Percentiles rank a stretch among this genome's conserved stretches.
Evolutionary conservation across 129 eudicot genomes (phyloP).

Genomic region (Flaveria sonorensis): DNA sequence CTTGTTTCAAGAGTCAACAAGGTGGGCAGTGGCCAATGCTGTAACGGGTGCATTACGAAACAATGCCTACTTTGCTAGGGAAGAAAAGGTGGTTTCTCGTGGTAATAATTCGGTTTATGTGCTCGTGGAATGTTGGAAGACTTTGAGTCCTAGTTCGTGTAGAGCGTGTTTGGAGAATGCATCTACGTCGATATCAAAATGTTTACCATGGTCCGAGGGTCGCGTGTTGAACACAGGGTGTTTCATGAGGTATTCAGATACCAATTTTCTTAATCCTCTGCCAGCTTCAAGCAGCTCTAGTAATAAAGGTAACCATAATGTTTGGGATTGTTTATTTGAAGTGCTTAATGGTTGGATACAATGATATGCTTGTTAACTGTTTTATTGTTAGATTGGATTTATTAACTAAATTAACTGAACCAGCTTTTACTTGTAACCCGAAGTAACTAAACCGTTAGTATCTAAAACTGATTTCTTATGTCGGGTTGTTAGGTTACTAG

Average conservation of each 20-base stretch:
- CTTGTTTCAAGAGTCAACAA: slow-evolving; percentile 41
- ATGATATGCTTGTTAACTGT: too few species aligned
- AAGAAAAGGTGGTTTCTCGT: slow-evolving; percentile 32
- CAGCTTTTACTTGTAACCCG: too few species aligned
- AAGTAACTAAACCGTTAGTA: too few species aligned
- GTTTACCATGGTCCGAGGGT: slow-evolving; percentile 76
- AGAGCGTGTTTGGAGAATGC: slow-evolving; percentile 69
- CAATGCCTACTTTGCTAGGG: slow-evolving; percentile 42
- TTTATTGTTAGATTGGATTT: too few species aligned
- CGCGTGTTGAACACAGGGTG: slow-evolving; percentile 73
- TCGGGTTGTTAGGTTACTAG: too few species aligned
- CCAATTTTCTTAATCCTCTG: slow-evolving; percentile 67
- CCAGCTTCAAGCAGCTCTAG: slow-evolving; percentile 44
- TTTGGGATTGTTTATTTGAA: neutral
- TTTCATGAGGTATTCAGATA: slow-evolving; percentile 80
- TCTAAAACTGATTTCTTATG: too few species aligned
- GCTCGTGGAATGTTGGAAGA: slow-evolving; percentile 77
- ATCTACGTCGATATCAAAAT: slow-evolving; percentile 39
- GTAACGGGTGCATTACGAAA: slow-evolving; percentile 41
- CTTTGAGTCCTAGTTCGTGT: slow-evolving; percentile 54
- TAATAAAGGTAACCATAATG: slow-evolving; percentile 34
- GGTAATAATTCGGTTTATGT: slow-evolving; percentile 48
- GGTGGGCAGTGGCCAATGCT: slow-evolving; percentile 50
- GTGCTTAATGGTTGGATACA: neutral
- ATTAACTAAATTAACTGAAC: too few species aligned